These are phyloP conservation scores for Coemansia sp. DNA, from an alignment of 192 early-diverging fungal species.

Conservation along the genomic window DNA sequence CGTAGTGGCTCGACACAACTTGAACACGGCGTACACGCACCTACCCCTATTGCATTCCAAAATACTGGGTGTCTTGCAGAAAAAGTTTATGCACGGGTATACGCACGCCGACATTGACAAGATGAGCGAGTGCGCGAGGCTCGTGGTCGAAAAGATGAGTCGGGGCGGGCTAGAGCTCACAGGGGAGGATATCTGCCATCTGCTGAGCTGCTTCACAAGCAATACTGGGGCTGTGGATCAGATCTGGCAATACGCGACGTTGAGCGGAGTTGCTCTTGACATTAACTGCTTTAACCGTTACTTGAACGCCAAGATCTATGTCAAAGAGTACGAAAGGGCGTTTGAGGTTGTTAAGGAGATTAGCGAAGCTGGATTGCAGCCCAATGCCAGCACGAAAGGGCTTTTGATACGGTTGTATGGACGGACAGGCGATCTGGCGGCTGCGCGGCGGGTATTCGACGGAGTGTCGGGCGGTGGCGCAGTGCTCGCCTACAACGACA, in stretches of 20 bases:
- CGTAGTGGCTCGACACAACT: not conserved
- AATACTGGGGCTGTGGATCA: constrained; percentile 19
- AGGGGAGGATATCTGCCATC: not conserved
- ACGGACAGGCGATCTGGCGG: constrained; percentile 26
- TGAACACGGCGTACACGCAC: not conserved
- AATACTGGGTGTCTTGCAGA: not conserved
- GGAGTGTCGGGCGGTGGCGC: constrained; percentile 10
- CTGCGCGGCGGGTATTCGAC: constrained; percentile 31
- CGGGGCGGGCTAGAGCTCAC: not conserved
- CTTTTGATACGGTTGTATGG: constrained; percentile 32
- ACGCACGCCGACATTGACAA: not conserved
- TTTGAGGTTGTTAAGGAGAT: constrained; percentile 24
- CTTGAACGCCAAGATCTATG: constrained; percentile 15
- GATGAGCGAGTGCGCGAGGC: not conserved
- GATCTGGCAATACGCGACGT: constrained; percentile 42
- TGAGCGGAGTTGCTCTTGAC: constrained; percentile 28
- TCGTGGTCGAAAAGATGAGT: not conserved
- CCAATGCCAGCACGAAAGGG: constrained; percentile 23
- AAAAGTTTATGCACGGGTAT: constrained; percentile 3
- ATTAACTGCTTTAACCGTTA: constrained; percentile 37
- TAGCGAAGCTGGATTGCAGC: constrained; percentile 16
- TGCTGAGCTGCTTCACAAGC: constrained; percentile 19
- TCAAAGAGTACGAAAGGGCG: constrained; percentile 23
- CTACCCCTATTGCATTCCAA: not conserved
- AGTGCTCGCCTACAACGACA: constrained; percentile 24